Conservation (phyloP, 139 green algal species). For the Auxenochlorella pyrenoidosa region DNA sequence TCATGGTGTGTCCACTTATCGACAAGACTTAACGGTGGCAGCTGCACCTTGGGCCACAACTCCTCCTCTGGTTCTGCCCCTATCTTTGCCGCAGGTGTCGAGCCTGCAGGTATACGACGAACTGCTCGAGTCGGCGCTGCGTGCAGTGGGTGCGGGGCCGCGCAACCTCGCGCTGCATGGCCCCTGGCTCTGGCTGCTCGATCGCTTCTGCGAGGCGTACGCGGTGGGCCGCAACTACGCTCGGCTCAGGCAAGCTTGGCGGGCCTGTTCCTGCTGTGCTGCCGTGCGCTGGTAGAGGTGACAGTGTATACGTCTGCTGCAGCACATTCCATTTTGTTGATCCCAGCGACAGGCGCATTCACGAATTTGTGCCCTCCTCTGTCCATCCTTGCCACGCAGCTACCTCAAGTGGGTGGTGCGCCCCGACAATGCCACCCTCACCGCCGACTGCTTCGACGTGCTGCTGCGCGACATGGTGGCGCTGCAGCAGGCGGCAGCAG, state of each 20-base stretch:
- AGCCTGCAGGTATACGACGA: conserved; percentile 65
- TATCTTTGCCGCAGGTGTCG: conserved; percentile 4
- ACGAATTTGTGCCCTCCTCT: too few relatives aligned
- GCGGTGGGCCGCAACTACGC: conserved; percentile 56
- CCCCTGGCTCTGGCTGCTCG: conserved; percentile 65
- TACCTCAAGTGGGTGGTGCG: conserved; percentile 62
- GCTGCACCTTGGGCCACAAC: too few relatives aligned
- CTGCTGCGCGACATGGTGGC: conserved; percentile 50
- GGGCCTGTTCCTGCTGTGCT: too few relatives aligned
- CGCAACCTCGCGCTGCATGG: conserved; percentile 45
- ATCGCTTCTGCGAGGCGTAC: conserved; percentile 46
- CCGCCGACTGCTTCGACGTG: conserved; percentile 53
- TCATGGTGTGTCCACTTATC: too few relatives aligned
- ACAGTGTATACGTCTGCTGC: too few relatives aligned
- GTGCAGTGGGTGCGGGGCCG: conserved; percentile 46
- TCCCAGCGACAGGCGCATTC: too few relatives aligned
- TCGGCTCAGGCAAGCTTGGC: conserved; percentile 17
- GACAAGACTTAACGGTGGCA: too few relatives aligned
- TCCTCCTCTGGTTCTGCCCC: not conserved
- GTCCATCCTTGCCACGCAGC: not conserved
- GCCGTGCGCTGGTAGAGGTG: too few relatives aligned
- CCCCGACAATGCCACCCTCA: conserved; percentile 54
- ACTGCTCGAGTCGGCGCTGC: conserved; percentile 54
- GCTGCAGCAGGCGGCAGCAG: conserved; percentile 48
- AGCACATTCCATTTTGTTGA: too few relatives aligned